Percentiles rank a stretch among this genome's conserved stretches.
phyloP scores from a whole-genome alignment of 768 basidiomycete genomes.

The Brasilioporus rufonigricans region DNA sequence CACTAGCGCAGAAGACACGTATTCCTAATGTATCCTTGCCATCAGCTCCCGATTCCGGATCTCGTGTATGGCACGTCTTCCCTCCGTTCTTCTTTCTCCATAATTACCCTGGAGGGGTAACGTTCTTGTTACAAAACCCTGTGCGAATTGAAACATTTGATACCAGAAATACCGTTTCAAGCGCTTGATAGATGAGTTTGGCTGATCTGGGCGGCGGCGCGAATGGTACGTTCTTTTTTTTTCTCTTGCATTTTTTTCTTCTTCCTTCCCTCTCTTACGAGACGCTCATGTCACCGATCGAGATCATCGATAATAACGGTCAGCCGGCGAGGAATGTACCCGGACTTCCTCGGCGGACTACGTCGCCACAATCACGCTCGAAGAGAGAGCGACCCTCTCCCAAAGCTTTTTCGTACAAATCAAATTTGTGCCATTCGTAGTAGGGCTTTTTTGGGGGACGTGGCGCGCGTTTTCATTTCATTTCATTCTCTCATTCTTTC shows the following conservation, averaged over 20 bases:
- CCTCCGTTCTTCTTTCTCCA: constrained; percentile 7
- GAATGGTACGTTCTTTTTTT: not conserved
- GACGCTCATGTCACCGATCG: no score
- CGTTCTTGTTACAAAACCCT: constrained; percentile 18
- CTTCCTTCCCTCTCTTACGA: constrained; percentile 1
- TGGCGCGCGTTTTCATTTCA: no score
- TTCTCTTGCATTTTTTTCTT: not conserved
- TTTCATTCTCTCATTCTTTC: not conserved
- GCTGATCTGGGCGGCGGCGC: constrained; percentile 13
- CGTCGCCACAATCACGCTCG: not conserved
- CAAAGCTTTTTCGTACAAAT: no score
- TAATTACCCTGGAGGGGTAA: not conserved
- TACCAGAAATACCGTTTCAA: constrained; percentile 13
- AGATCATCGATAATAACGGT: constrained; percentile 3
- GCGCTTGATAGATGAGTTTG: constrained; percentile 7
- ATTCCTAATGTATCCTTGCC: constrained; percentile 24
- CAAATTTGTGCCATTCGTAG: no score
- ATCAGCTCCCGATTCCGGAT: no score
- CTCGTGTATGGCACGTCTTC: no score
- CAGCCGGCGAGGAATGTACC: not conserved
- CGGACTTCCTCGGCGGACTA: constrained; percentile 15
- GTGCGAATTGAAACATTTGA: constrained; percentile 23
- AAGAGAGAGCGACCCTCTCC: no score
- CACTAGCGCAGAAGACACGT: constrained; percentile 19
- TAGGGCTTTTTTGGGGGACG: no score